Percentiles rank a stretch among this genome's conserved stretches.
Evolutionary conservation across 805 yeast species (phyloP).

Genomic region (Sugiyamaella lignohabitans): DNA sequence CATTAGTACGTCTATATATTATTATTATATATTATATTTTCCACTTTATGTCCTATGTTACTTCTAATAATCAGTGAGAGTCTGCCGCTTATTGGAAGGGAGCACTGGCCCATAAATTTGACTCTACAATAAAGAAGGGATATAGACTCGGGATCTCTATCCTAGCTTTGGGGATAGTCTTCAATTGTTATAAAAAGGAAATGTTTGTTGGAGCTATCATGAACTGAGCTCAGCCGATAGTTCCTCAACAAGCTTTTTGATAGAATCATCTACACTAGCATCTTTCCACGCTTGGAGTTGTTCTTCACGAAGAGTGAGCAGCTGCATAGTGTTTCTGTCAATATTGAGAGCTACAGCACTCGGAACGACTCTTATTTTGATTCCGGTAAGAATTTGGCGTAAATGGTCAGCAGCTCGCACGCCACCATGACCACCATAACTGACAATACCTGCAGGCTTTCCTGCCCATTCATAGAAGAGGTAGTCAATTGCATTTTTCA

Average conservation of each 20-base stretch:
- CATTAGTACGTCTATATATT: no score
- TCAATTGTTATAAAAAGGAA: no score
- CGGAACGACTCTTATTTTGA: constrained; percentile 6
- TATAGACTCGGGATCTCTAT: no score
- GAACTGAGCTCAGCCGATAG: neutral
- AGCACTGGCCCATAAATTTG: no score
- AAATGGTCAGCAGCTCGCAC: constrained; percentile 24
- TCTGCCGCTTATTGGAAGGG: no score
- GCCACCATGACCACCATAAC: constrained; percentile 33
- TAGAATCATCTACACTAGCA: neutral
- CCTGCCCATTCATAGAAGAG: constrained; percentile 33
- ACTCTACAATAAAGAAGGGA: no score
- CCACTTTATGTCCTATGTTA: no score
- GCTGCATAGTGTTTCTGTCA: neutral
- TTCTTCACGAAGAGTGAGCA: neutral
- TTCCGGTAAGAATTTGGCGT: constrained; percentile 9
- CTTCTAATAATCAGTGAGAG: no score
- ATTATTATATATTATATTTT: no score
- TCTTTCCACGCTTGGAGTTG: constrained; percentile 1
- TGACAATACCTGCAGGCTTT: constrained; percentile 32
- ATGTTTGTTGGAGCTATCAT: no score
- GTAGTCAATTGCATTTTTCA: constrained; percentile 36
- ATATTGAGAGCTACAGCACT: neutral
- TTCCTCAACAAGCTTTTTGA: neutral
- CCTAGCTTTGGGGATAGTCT: no score